Evolutionary conservation across 768 basidiomycete species (phyloP), one percentile per base, ranked within the genome.

Genomic region (Mycena haematopus): DNA sequence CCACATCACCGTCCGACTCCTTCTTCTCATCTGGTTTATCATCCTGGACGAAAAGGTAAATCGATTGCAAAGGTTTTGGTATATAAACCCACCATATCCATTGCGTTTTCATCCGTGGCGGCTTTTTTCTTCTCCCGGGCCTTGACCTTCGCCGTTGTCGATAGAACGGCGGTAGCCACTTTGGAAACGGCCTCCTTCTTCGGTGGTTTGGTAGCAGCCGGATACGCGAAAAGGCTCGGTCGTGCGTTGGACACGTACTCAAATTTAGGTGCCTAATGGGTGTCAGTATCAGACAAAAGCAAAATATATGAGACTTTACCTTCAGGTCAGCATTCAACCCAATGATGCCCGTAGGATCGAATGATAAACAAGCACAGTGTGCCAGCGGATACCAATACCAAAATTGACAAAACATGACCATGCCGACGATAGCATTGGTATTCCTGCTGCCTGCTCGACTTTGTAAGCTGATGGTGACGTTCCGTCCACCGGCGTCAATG

Each of bases 311-410:
- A 35, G 25, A 46, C 38, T 45, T 55, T 65, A 95, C 92, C 83
- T 92, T 91, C 53, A 99, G 78, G 64, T 95, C 86, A 63, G 84
- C 89, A 69, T 94, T 91, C 60, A 99, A 76, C 31, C 94, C 96
- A 69, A 99, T 95, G 58, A 99, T 90, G 10, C 91, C 95, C 15
- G 97, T 99, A 3, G 97, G 96, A 58, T 93, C 91, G 76, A 99
- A 98, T 2, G 96, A 90, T 66, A 99, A 78, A 69, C 90, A 92
- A 17, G 92, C 91, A 65, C 92, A 95, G 71, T 98, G 96, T 15
- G 95, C 95, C 27, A 99, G 80, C 35, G 97, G 97, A 77, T 96
- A 99, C 97, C 97, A 99, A 75, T 99, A 99, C 97, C 97, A 99
- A 78, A 99, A 99, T 75, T 99, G 97, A 71, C 92, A 93, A 80